A percentile compares a stretch with the other conserved stretches of the same genome.
These are phyloP conservation scores for Ophiocytium majus DNA, from an alignment of 352 stramenopile species.

Conservation along the genomic window DNA sequence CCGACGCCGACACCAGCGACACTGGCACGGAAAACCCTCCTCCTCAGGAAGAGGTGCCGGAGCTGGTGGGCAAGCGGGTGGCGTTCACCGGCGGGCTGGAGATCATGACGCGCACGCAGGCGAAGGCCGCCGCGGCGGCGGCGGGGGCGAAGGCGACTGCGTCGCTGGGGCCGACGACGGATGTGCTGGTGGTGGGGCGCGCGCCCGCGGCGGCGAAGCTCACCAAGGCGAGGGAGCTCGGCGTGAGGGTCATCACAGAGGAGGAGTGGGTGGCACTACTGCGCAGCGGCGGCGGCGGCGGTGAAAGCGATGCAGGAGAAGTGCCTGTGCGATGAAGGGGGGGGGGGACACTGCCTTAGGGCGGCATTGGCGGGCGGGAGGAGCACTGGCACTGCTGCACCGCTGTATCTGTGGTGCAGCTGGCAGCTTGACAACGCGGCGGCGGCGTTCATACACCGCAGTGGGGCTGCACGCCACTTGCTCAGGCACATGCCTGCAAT, in stretches of 20 bases:
- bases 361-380: too few relatives aligned
- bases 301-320: neutral
- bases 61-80: neutral
- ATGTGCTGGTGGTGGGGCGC: slow-evolving; percentile 44
- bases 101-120: slow-evolving; percentile 37
- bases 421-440: too few relatives aligned
- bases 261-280: slow-evolving; percentile 34
- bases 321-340: too few relatives aligned
- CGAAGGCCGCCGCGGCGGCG: slow-evolving; percentile 28
- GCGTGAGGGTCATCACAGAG: slow-evolving; percentile 43
- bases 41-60: neutral
- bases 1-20: neutral
- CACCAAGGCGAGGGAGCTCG: slow-evolving; percentile 29
- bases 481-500: too few relatives aligned
- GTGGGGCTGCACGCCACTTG: too few relatives aligned
- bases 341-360: too few relatives aligned
- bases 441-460: too few relatives aligned
- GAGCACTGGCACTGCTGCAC: too few relatives aligned
- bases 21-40: neutral
- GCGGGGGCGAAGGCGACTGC: slow-evolving; percentile 33
- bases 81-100: neutral
- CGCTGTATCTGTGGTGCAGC: too few relatives aligned
- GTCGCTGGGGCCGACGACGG: slow-evolving; percentile 33
- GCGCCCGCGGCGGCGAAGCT: slow-evolving; percentile 40
- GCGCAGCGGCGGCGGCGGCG: neutral